Evolutionary conservation across 2,329 filamentous ascomycete genomes (phyloP), one percentile per base, ranked within the genome.

Genomic region (Colletotrichum phormii): DNA sequence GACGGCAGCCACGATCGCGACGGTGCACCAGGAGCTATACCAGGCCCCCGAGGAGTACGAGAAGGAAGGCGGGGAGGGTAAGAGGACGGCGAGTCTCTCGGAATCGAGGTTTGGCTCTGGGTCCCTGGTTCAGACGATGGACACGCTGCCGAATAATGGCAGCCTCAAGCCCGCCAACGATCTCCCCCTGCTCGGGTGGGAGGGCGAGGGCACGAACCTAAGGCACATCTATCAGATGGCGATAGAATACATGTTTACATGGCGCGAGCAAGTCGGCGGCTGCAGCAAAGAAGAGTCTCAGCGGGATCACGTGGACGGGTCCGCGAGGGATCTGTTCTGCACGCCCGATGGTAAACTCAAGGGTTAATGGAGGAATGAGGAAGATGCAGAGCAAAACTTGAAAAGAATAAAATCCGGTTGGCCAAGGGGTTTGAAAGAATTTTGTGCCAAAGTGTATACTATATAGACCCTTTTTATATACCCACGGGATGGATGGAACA

Each of bases 21-120:
- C 91, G 0, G 84, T 96, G 0, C 95, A 98, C 80, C 90, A 88
- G 72, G 95, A 98, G 75, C 83, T 97, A 5, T 91, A 90, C 72
- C 88, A 90, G 51, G 79, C 87, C 1, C 95, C 95, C 0, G 95
- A 98, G 80, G 95, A 92, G 77, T 91, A 89, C 73, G 77, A 81
- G 59, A 65, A 64, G 22, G 78, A 79, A 9, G 77, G 77, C 1
- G 77, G 77, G 15, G 76, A 75, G 13, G 55, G 57, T 15, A 67
- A 18, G 61, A 75, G 35, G 75, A 77, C 13, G 74, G 78, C 11
- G 77, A 80, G n/a, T 77, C 75, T 49, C 72, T 76, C 64, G 76
- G 79, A 53, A 33, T 35, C 75, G 75, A 42, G 62, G 75, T 75
- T 29, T 26, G 60, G 8, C 74, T 75, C 29, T 4, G 82, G 83